A percentile compares a stretch with the other conserved stretches of the same genome.
These are phyloP conservation scores for Agapanthus africanus DNA, from an alignment of 106 monocot genomes.

Conservation along the genomic window DNA sequence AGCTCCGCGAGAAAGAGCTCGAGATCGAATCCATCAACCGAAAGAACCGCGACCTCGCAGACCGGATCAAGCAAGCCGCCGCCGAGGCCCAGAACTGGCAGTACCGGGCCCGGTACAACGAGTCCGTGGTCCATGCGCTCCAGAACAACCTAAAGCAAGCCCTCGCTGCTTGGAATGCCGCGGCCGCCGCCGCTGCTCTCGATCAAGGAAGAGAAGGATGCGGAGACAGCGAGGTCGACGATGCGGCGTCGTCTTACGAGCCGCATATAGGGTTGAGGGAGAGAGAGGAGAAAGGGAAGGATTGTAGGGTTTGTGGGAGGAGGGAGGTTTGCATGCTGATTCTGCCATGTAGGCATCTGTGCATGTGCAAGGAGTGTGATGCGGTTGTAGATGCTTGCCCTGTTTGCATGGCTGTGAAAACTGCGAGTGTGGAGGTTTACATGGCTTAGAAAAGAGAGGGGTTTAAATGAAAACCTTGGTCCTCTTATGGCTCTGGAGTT, in stretches of 20 bases:
- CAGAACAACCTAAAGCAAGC: slow-evolving; percentile 49
- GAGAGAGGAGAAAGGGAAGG: background rate
- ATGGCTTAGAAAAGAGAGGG: no score
- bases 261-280: background rate
- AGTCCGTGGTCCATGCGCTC: slow-evolving; percentile 45
- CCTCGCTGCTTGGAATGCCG: slow-evolving; percentile 17
- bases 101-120: slow-evolving; percentile 43
- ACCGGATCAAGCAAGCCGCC: slow-evolving; percentile 39
- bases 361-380: slow-evolving; percentile 62
- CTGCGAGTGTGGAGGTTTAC: slow-evolving; percentile 36
- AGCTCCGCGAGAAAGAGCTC: slow-evolving; percentile 44
- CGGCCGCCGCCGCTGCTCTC: background rate
- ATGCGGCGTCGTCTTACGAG: slow-evolving; percentile 29
- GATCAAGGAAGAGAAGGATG: slow-evolving; percentile 39
- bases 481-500: no score
- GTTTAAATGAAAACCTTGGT: no score
- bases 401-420: slow-evolving; percentile 37
- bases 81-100: slow-evolving; percentile 63
- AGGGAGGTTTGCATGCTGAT: slow-evolving; percentile 53
- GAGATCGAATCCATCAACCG: slow-evolving; percentile 52
- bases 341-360: slow-evolving; percentile 71
- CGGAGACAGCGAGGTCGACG: slow-evolving; percentile 52
- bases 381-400: slow-evolving; percentile 41
- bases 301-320: slow-evolving; percentile 37
- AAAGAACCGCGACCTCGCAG: slow-evolving; percentile 47